phyloP scores from a whole-genome alignment of 257 asterid species.

The Cordia subcordata region DNA sequence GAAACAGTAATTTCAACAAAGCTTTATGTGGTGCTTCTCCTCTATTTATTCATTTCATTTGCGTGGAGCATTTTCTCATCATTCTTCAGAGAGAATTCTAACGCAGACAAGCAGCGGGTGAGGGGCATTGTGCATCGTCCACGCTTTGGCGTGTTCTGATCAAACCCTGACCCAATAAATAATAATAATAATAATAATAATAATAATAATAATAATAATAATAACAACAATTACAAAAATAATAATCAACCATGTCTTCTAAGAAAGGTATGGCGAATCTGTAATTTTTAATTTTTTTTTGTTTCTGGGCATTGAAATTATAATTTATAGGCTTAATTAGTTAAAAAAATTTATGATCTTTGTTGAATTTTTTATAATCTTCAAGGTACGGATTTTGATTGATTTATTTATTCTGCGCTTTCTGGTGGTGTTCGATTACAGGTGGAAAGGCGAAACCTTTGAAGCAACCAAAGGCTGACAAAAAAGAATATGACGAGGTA shows the following conservation, averaged over 20 bases:
- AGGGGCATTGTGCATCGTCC: not conserved
- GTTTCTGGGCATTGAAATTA: not conserved
- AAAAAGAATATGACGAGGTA: constrained; percentile 65
- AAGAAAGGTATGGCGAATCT: constrained; percentile 36
- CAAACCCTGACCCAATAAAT: constrained; percentile 30
- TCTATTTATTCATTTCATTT: not conserved
- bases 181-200: no score
- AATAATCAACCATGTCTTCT: constrained; percentile 29
- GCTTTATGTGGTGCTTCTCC: not conserved
- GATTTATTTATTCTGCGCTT: constrained; percentile 10
- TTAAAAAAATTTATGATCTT: not conserved
- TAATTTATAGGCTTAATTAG: not conserved
- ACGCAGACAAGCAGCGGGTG: no score
- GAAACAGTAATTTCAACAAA: not conserved
- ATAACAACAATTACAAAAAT: no score
- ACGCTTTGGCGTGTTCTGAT: not conserved
- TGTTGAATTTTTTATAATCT: not conserved
- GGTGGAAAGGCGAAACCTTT: constrained; percentile 75
- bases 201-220: no score
- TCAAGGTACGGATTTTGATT: not conserved
- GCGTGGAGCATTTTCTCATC: not conserved
- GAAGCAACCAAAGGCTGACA: constrained; percentile 52
- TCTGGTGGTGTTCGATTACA: constrained; percentile 18
- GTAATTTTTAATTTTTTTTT: not conserved
- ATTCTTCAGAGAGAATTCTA: not conserved